Evolutionary conservation across 2,329 filamentous ascomycete genomes (phyloP).

Genomic region (Coniella vitis): DNA sequence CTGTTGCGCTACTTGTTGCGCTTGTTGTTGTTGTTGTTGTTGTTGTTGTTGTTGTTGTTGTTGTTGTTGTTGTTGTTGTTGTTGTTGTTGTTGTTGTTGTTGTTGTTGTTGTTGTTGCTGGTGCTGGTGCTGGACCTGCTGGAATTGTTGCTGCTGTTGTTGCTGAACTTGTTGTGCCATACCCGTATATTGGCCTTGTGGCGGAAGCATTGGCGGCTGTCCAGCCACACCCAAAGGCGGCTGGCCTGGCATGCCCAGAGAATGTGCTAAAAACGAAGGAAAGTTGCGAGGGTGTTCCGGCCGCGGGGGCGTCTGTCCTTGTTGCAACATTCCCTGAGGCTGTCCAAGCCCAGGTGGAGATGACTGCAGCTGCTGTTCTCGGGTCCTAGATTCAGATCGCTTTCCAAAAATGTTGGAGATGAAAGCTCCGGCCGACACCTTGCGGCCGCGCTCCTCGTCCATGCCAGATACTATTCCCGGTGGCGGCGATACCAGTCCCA

Average conservation of each 20-base stretch:
- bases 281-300: slow-evolving; percentile 12
- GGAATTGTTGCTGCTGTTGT: slow-evolving; percentile 3
- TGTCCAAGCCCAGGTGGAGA: slow-evolving; percentile 12
- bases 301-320: slow-evolving; percentile 11
- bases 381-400: slow-evolving; percentile 18
- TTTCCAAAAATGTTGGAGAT: slow-evolving; percentile 20
- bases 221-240: slow-evolving; percentile 13
- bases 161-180: slow-evolving; percentile 10
- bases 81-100: slow-evolving; percentile 7
- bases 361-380: slow-evolving; percentile 15
- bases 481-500: slow-evolving; percentile 1
- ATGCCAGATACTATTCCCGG: background rate
- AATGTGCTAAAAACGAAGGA: slow-evolving; percentile 6
- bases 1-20: background rate
- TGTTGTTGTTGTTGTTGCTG: slow-evolving; percentile 11
- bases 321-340: slow-evolving; percentile 12
- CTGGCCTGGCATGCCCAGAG: slow-evolving; percentile 14
- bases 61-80: slow-evolving; percentile 3
- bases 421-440: slow-evolving; percentile 19
- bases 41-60: slow-evolving; percentile 7
- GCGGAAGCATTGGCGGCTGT: slow-evolving; percentile 11
- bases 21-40: slow-evolving; percentile 2
- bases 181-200: slow-evolving; percentile 13
- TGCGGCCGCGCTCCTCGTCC: slow-evolving; percentile 20
- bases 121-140: background rate